Base-by-base conservation (phyloP, 1,139 yeast genomes). In the Nakaseomyces glabratus region DNA sequence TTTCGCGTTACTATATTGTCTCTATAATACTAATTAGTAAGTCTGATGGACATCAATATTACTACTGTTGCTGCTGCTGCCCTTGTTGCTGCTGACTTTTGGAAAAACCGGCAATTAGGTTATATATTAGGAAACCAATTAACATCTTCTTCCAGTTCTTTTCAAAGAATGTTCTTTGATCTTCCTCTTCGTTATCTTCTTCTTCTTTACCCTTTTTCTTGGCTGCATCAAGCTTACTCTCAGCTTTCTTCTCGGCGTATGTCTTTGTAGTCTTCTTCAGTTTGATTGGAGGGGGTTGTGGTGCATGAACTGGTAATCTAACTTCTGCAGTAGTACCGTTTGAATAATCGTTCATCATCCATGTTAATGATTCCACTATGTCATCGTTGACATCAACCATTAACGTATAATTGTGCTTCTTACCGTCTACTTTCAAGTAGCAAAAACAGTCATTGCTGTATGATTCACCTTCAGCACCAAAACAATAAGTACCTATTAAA, bases 61-160 rank as follows among this genome's bases (percentile, higher is more conserved):
- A 7, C 5, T 17, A 12, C 16, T 20, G 20, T 13, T 10, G 20
- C 12, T n/a, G 22, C 12, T 20, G 24, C 23, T 16, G 22, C 12
- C 18, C 21, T 12, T 24, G 28, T 31, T 30, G 20, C 24, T 30
- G 34, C 15, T 35, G 24, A 16, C 21, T 25, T 17, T 33, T 23
- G 10, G 31, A 6, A 10, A 25, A 22, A 2, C 32, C 30, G 15
- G 34, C 25, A 9, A 45, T 38, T 6, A 43, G 19, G 33, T 44
- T 48, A 34, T 51, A 53, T 2, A 48, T 29, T 3, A 53, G 37
- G 8, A 52, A 25, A 9, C 58, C 58, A 21, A 53, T 35, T 11
- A 51, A 32, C 4, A 55, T 25, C 36, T 38, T 38, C 37, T 49
- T 53, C 60, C 60, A 55, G 40, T 54, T 54, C 36, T 49, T 49